Conservation (phyloP, 2,329 filamentous ascomycete genomes). For the Acephala macrosclerotiorum region DNA sequence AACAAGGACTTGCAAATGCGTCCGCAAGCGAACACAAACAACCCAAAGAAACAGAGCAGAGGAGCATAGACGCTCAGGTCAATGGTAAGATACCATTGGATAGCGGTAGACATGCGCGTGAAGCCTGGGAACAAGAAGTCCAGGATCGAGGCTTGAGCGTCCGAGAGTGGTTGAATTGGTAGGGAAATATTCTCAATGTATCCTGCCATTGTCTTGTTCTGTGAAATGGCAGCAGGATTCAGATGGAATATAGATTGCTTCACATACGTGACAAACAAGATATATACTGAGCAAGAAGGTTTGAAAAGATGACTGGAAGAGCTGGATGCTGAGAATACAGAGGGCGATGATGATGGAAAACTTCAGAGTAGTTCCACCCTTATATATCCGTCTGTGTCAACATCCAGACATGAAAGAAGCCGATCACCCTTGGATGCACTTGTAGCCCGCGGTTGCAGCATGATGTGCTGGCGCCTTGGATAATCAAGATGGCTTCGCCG, state of each 20-base stretch:
- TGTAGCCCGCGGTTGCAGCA: slow-evolving; percentile 14
- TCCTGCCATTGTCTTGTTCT: background rate
- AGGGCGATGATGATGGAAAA: slow-evolving; percentile 11
- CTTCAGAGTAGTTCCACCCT: slow-evolving; percentile 9
- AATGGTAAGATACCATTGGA: too few relatives aligned
- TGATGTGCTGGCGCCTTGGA: slow-evolving; percentile 20
- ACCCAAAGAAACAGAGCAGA: slow-evolving; percentile 57
- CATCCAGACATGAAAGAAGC: slow-evolving; percentile 18
- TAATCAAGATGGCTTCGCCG: slow-evolving; percentile 18
- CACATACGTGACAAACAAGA: slow-evolving; percentile 21
- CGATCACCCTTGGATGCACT: slow-evolving; percentile 14
- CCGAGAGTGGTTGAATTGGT: too few relatives aligned
- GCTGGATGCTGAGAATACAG: slow-evolving; percentile 11
- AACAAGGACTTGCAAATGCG: slow-evolving; percentile 58
- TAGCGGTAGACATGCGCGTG: too few relatives aligned
- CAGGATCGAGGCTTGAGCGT: too few relatives aligned
- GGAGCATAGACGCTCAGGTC: slow-evolving; percentile 53
- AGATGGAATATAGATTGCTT: slow-evolving; percentile 17
- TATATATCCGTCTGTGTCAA: slow-evolving; percentile 19
- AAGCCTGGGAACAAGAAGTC: too few relatives aligned
- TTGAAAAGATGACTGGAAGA: slow-evolving; percentile 17
- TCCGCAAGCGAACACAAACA: slow-evolving; percentile 59
- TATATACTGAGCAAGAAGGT: slow-evolving; percentile 21
- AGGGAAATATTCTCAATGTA: too few relatives aligned
- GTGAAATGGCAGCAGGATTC: background rate